Evolutionary conservation across 805 yeast species (phyloP), one percentile per base, ranked within the genome.

Genomic region (Saccharomycopsis fibuligera): DNA sequence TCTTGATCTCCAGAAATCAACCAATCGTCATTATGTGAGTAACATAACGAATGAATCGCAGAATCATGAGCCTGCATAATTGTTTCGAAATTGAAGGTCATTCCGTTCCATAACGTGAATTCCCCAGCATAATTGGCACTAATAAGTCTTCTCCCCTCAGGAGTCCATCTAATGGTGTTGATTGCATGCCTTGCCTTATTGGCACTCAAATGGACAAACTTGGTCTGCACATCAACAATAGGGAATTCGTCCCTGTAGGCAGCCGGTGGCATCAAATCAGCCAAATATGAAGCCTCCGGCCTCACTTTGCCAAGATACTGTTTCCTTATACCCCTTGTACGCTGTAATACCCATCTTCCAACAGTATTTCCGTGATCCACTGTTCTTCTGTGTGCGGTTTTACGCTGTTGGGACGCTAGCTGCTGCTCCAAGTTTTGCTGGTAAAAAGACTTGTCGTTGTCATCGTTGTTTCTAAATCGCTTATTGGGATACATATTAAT

Each of bases 51-150:
- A 30, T 89, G 74, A 33, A 93, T 84, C 0, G 96, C 89, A 51
- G 84, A 74, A 63, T 93, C 99, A 66, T 93, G 99, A 1, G 98
- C 98, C 69, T 93, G 99, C 95, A 90, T 93, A 55, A 93, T 89
- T 47, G 96, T 87, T 63, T 93, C 99, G 62, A 93, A 89, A 62
- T 87, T 88, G 67, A 91, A 93, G 8, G 96, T 83, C 73, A 86
- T 78, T 9, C 98, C 97, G 63, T 90, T 89, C 98, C 98, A 93
- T 41, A 93, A 70, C 10, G 98, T 90, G 66, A 93, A 90, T 63
- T 93, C 99, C 37, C 99, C 99, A 49, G 87, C 79, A 67, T 86
- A 88, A 25, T 91, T 79, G 0, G 96, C 95, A 4, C 95, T 96
- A 24, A 93, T 72, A 44, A 93, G 69, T 57, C 99, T 70, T 57